Evolutionary conservation across 306 rosid genomes (phyloP), one percentile per base, ranked within the genome.

Genomic region (Dryas drummondii): DNA sequence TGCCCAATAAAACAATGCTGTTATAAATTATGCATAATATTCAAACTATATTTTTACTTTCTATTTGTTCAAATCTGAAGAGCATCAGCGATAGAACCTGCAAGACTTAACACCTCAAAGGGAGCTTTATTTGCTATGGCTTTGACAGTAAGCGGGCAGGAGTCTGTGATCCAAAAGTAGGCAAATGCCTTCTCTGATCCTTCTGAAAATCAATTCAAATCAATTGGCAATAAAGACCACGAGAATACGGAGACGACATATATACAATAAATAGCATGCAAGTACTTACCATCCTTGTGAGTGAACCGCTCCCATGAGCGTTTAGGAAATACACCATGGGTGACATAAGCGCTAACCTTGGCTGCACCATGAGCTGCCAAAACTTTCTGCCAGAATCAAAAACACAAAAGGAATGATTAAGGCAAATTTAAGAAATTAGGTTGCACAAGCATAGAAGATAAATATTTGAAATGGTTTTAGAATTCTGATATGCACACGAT

Each of bases 91-190:
- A 92, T 94, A 54, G 99, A 90, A 60, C 90, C 91, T 15, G 99
- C 99, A 7, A 94, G 92, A 79, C 96, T 92, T 79, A 94, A 16
- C 22, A 94, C 90, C 87, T 92, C 97, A 71, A 90, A 94, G 59
- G 97, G 97, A 79, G 97, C 96, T 76, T 78, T 80, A 71, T 92
- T 80, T 60, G 76, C 86, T 40, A 92, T 80, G 42, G 89, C 93
- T 82, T 89, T 84, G 85, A 90, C 97, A 37, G 97, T 94, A 2
- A 82, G 84, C 0, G 97, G 92, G 85, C 97, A 94, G 72, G 97
- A 94, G 86, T 94, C 99, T 41, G 97, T 94, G 82, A 90, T 94
- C 97, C 99, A 94, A 75, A 94, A 94, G 88, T 89, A 73, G 59
- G 97, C 68, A 81, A 92, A 94, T 9, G 90, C 88, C 58, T 81